Percentiles rank a stretch among this genome's conserved stretches.
These are phyloP conservation scores for Rutstroemia sp. DNA, from an alignment of 2,329 filamentous ascomycete genomes.

Conservation along the genomic window DNA sequence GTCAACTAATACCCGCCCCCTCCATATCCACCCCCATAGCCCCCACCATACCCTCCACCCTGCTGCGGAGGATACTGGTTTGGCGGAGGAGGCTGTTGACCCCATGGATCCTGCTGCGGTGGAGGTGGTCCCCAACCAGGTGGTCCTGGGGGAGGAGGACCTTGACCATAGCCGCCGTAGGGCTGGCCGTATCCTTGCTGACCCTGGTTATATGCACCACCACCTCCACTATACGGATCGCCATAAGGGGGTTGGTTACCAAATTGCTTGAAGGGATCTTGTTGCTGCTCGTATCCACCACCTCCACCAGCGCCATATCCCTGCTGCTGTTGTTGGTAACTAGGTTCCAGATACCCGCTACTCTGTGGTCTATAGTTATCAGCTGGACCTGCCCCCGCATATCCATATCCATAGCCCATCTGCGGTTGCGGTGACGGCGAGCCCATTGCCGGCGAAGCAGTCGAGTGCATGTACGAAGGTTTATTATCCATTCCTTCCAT, in stretches of 20 bases:
- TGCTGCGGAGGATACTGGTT: conserved; percentile 12
- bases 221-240: neutral
- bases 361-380: conserved; percentile 16
- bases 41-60: neutral
- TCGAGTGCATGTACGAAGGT: conserved; percentile 14
- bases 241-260: neutral
- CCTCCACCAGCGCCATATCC: neutral
- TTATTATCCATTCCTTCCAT: conserved; percentile 43
- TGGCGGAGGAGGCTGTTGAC: neutral
- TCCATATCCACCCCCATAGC: neutral
- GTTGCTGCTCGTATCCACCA: conserved; percentile 10
- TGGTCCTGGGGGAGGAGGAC: neutral
- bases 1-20: no score
- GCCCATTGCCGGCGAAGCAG: conserved; percentile 18
- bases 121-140: neutral
- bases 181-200: conserved; percentile 14
- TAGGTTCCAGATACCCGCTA: conserved; percentile 19
- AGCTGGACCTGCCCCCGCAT: conserved; percentile 13
- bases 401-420: conserved; percentile 24
- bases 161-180: conserved; percentile 14
- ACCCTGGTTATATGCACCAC: neutral
- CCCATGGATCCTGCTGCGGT: neutral
- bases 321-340: conserved; percentile 8
- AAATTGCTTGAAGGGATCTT: conserved; percentile 10
- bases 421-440: conserved; percentile 20